Evolutionary conservation across 2,329 filamentous ascomycete species (phyloP), one percentile per base, ranked within the genome.

Genomic region (Colletotrichum nymphaeae): DNA sequence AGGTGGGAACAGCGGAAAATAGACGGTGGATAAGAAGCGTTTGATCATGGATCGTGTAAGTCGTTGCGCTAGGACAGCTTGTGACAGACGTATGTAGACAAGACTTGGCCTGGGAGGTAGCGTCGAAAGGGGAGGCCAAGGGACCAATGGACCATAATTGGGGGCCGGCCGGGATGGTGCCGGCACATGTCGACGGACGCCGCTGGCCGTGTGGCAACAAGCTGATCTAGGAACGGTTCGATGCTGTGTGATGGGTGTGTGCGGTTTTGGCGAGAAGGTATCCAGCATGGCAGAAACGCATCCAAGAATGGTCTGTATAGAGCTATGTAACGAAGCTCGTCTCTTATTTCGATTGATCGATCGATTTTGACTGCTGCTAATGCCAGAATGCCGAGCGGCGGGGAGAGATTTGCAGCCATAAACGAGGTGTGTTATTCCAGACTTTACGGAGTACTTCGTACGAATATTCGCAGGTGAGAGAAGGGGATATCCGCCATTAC

Each of bases 31-130:
- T 67, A 30, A n/a, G 26, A 62, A n/a, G 26, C 32, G 42, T 73
- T 60, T 64, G 55, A 65, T 32, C 42, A 46, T 60, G 46, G 67
- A 60, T 59, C 67, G 46, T 73, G 55, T 70, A 65, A 73, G 60
- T 73, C 60, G 35, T 24, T 64, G 55, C 59, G 70, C 55, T 28
- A 58, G 62, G 55, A 62, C 22, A 32, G 62, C 46, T 46, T 56
- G 59, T 52, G 53, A 59, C 53, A 59, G 24, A 69, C 32, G 26
- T 28, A 28, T 28, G 69, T 42, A 37, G 58, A 52, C 64, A 68
- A n/a, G 56, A 52, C 64, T 65, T 72, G 24, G 49, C 64, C 30
- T 37, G 58, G 26, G 58, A 37, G n/a, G 37, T 72, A 37, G 19
- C 28, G 59, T 72, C 69, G 35, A 63, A 62, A 62, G 28, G 35